Base-by-base conservation (phyloP, 2,329 filamentous ascomycete genomes). In the Fusarium newnesense region DNA sequence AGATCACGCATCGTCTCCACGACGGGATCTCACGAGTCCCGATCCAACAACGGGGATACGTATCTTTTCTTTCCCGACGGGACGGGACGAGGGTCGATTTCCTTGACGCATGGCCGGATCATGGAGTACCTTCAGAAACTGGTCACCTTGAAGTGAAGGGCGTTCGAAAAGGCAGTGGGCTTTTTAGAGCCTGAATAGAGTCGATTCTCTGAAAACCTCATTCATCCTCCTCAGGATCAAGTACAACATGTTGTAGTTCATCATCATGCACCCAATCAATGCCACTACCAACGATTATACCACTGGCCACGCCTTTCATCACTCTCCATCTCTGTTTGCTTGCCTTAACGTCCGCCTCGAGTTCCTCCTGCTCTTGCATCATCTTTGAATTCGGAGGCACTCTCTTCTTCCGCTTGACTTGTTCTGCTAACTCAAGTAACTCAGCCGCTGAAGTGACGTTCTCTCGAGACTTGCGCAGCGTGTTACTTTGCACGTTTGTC, bases 201-300 rank as follows among this genome's bases (percentile, higher is more conserved):
- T 49, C 34, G 39, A 54, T 52, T 69, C 32, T 24, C 34, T 54
- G 39, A 24, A 26, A 49, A 40, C 36, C 18, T 78, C 47, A 79
- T 60, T 82, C 79, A 54, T 86, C 84, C 70, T 82, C 81, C 71
- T 92, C 90, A 16, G 86, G 83, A 77, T 94, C 94, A 69, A 97
- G 85, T 32, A 97, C 94, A 69, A 96, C 85, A 57, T 90, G 88
- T 65, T 89, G 86, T 69, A 97, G 83, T 67, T 85, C 86, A 58
- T 90, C 87, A 81, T 97, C 91, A 44, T 88, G 85, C 18, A 90
- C 90, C 94, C 94, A 97, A 78, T 97, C 91, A 60, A 96, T 86
- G 52, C 94, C 94, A 80, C 94, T 97, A 7, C 93, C 94, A 9
- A 90, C 93, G 52, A 97, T 88, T 62, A 95, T 87, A 24, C 92